phyloP scores from a whole-genome alignment of 257 asterid species.

The Hygrophila difformis region DNA sequence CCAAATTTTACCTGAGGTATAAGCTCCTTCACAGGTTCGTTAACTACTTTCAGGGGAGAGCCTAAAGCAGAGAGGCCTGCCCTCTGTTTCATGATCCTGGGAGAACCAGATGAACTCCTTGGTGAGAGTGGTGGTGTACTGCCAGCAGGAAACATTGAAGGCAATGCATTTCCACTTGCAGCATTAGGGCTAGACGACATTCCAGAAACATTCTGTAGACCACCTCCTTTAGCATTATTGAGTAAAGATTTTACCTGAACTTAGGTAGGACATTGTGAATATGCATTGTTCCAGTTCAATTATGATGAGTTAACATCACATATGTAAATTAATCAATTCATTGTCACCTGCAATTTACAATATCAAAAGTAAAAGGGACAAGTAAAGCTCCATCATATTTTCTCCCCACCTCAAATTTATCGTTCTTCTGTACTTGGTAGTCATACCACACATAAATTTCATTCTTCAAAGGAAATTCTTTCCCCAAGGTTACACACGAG shows the following conservation, averaged over 20 bases:
- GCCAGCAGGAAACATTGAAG: conserved; percentile 98
- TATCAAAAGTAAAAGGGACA: too few species aligned
- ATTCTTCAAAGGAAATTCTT: too few species aligned
- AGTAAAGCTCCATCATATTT: too few species aligned
- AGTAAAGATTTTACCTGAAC: conserved; percentile 82
- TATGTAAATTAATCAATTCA: too few species aligned
- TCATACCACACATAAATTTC: too few species aligned
- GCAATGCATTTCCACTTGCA: conserved; percentile 60
- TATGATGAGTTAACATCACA: too few species aligned
- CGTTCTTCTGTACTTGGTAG: too few species aligned
- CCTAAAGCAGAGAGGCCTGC: conserved; percentile 75
- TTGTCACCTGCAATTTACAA: too few species aligned
- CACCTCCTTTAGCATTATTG: conserved; percentile 74
- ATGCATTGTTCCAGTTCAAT: conserved; percentile 3
- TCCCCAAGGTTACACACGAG: too few species aligned
- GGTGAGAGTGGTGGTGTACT: conserved; percentile 99
- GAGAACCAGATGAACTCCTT: conserved; percentile 92
- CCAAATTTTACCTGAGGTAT: conserved; percentile 80
- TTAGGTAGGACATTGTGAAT: conserved; percentile 9
- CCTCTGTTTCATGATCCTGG: conserved; percentile 81
- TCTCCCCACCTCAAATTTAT: too few species aligned
- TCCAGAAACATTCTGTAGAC: conserved; percentile 61
- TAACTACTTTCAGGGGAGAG: conserved; percentile 80
- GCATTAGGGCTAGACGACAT: conserved; percentile 55
- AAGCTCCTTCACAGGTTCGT: conserved; percentile 80